Percentiles rank a stretch among this genome's conserved stretches.
phyloP scores from a whole-genome alignment of 176 grass and related monocot genomes.

The Typha latifolia region DNA sequence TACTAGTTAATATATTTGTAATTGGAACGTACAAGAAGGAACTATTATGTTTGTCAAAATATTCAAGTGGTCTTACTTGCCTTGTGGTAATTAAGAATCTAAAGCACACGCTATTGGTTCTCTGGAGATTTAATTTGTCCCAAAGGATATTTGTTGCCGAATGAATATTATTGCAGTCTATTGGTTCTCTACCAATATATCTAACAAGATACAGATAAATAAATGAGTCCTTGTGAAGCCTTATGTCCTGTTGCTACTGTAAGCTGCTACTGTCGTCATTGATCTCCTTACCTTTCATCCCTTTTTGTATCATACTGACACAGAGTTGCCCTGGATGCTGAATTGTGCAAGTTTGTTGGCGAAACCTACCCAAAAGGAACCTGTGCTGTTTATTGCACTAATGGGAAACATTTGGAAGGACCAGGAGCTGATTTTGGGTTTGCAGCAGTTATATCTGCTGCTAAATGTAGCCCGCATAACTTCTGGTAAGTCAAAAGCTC shows the following conservation, averaged over 20 bases:
- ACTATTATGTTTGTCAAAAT: too few relatives aligned
- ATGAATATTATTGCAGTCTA: not conserved
- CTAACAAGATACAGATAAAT: not conserved
- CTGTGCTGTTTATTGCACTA: slow-evolving; percentile 75
- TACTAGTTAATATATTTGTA: too few relatives aligned
- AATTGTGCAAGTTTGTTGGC: slow-evolving; percentile 73
- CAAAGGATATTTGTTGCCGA: not conserved
- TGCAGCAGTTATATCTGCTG: slow-evolving; percentile 59
- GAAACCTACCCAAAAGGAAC: slow-evolving; percentile 89
- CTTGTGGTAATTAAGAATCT: too few relatives aligned
- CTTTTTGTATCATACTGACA: slow-evolving; percentile 10
- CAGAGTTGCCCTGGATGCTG: slow-evolving; percentile 67
- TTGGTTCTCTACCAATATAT: not conserved
- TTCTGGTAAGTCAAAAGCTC: slow-evolving; percentile 54
- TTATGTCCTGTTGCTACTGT: not conserved
- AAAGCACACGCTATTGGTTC: too few relatives aligned
- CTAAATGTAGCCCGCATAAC: slow-evolving; percentile 80
- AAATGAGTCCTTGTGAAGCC: not conserved
- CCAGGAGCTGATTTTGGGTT: slow-evolving; percentile 85
- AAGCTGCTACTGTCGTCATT: not conserved
- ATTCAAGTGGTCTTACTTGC: too few relatives aligned
- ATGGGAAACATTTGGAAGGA: slow-evolving; percentile 70
- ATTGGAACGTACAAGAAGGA: too few relatives aligned
- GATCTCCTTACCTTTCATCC: not conserved
- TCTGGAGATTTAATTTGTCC: too few relatives aligned